These are phyloP conservation scores for Phytopythium delawarense DNA, from an alignment of 352 stramenopile species.

Conservation along the genomic window DNA sequence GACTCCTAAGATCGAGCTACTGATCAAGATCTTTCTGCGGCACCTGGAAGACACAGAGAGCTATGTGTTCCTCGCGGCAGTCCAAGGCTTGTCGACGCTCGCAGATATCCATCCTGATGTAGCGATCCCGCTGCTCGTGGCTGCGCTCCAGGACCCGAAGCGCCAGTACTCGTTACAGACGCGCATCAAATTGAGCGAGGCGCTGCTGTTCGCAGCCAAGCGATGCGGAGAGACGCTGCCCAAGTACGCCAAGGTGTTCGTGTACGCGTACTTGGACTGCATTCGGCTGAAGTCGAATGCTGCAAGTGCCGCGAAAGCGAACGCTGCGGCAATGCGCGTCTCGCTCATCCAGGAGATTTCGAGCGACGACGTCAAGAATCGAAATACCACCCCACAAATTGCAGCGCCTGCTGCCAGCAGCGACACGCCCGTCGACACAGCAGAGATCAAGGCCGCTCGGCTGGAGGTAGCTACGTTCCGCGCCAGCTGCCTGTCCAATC, in stretches of 20 bases:
- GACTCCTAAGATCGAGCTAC: conserved; percentile 40
- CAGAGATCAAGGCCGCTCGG: conserved; percentile 15
- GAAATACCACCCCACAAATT: background rate
- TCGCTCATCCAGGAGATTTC: conserved; percentile 59
- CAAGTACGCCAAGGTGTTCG: conserved; percentile 66
- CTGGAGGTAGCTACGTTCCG: conserved; percentile 60
- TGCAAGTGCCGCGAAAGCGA: conserved; percentile 10
- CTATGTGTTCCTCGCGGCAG: conserved; percentile 81
- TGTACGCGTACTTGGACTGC: conserved; percentile 78
- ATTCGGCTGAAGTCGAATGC: conserved; percentile 39
- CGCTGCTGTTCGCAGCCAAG: conserved; percentile 72
- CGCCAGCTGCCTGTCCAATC: conserved; percentile 83
- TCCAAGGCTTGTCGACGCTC: conserved; percentile 66
- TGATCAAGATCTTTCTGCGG: conserved; percentile 55
- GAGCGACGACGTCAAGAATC: conserved; percentile 1
- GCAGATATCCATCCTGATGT: conserved; percentile 55
- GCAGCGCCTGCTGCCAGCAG: background rate
- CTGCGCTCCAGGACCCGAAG: conserved; percentile 29
- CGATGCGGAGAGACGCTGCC: conserved; percentile 71
- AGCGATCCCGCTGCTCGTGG: conserved; percentile 64
- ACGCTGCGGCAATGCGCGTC: conserved; percentile 23
- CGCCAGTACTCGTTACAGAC: conserved; percentile 42
- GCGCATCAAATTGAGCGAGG: conserved; percentile 84
- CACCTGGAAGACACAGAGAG: conserved; percentile 71
- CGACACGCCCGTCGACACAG: conserved; percentile 6